These are phyloP conservation scores for Jimgerdemannia flammicorona DNA, from an alignment of 192 early-diverging fungal genomes.

Conservation along the genomic window DNA sequence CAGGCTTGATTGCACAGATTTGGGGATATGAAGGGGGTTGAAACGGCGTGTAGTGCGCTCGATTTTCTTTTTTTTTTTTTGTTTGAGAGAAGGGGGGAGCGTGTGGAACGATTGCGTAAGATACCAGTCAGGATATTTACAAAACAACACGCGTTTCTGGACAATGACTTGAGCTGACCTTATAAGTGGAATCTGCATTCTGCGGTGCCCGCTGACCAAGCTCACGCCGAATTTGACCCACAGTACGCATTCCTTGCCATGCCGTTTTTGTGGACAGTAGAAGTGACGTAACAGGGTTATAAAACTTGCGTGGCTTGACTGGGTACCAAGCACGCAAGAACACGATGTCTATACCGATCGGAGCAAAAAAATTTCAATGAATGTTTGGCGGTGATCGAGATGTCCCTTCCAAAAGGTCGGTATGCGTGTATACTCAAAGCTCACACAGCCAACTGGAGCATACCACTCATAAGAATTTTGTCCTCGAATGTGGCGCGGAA, in stretches of 20 bases:
- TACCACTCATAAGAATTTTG: constrained; percentile 90
- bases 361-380: constrained; percentile 3
- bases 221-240: constrained; percentile 78
- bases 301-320: constrained; percentile 91
- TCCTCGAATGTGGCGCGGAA: constrained; percentile 99
- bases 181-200: constrained; percentile 86
- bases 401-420: neutral
- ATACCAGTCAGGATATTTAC: no score
- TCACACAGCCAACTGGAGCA: neutral
- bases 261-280: constrained; percentile 68
- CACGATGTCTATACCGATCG: constrained; percentile 74
- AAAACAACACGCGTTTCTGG: no score
- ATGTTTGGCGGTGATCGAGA: neutral
- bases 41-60: constrained; percentile 74
- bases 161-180: constrained; percentile 31
- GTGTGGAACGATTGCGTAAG: no score
- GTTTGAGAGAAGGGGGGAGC: no score
- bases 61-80: constrained; percentile 40
- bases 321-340: constrained; percentile 97
- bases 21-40: constrained; percentile 79
- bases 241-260: constrained; percentile 88
- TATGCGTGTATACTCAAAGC: neutral
- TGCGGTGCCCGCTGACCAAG: constrained; percentile 59
- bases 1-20: constrained; percentile 72
- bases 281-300: constrained; percentile 96